A percentile compares a stretch with the other conserved stretches of the same genome.
These are phyloP conservation scores for Colletotrichum zoysiae DNA, from an alignment of 2,329 filamentous ascomycete genomes.

Conservation along the genomic window DNA sequence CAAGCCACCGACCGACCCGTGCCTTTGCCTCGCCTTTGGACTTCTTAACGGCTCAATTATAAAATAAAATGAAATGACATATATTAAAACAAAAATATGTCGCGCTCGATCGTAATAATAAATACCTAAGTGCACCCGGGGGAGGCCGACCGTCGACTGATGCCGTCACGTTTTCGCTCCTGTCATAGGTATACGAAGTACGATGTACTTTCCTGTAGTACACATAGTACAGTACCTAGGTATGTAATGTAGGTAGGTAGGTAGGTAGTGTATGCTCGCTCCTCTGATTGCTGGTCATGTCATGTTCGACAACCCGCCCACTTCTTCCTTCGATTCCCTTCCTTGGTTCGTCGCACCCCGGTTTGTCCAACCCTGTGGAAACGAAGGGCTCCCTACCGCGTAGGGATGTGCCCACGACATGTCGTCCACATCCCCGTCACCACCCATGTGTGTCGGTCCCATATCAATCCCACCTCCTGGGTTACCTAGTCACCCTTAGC, in stretches of 20 bases:
- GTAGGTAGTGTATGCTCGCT: too few species aligned
- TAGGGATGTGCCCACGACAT: slow-evolving; percentile 40
- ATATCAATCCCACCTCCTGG: slow-evolving; percentile 40
- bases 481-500: slow-evolving; percentile 28
- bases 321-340: slow-evolving; percentile 41
- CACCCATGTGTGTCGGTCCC: slow-evolving; percentile 38
- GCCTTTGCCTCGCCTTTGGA: neutral
- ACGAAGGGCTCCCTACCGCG: slow-evolving; percentile 36
- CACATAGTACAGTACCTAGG: too few species aligned
- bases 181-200: neutral
- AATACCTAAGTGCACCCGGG: neutral
- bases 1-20: neutral
- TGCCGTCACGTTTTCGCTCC: neutral
- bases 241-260: neutral
- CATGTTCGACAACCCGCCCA: slow-evolving; percentile 36
- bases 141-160: neutral
- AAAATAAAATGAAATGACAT: neutral
- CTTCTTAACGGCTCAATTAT: neutral
- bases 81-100: neutral
- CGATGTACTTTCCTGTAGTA: too few species aligned
- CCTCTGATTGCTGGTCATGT: too few species aligned
- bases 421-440: slow-evolving; percentile 38
- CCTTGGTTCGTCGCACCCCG: slow-evolving; percentile 39
- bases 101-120: neutral
- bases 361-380: slow-evolving; percentile 41